phyloP scores from a whole-genome alignment of 441 rosid genomes.

The Euphorbia celastroides region DNA sequence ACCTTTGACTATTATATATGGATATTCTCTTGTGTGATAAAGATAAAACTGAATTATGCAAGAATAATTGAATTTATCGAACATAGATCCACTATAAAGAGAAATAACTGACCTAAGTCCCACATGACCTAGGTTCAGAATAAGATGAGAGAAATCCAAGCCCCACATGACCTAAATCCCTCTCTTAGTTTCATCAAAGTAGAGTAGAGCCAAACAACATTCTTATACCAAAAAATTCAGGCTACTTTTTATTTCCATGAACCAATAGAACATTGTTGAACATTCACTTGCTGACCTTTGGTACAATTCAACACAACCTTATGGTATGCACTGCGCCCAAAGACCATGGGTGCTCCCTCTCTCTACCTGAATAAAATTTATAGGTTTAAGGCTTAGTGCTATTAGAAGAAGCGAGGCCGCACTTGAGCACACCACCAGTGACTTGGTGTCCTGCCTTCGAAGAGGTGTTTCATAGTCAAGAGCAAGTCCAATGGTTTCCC shows the following conservation, averaged over 20 bases:
- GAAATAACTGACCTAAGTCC: not conserved
- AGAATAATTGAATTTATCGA: not conserved
- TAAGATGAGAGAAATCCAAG: not conserved
- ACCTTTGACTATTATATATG: not conserved
- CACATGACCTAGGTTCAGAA: not conserved
- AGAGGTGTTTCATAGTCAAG: too few relatives aligned
- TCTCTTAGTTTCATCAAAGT: not conserved
- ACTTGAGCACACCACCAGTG: too few relatives aligned
- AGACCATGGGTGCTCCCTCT: not conserved
- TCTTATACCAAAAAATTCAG: not conserved
- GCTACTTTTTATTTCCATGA: not conserved
- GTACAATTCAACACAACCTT: not conserved
- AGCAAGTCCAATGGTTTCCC: too few relatives aligned
- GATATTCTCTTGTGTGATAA: not conserved
- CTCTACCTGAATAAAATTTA: not conserved
- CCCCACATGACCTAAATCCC: not conserved
- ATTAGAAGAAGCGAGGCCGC: too few relatives aligned
- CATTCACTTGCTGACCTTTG: not conserved
- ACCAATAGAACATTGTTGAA: not conserved
- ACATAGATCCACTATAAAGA: not conserved
- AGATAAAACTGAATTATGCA: not conserved
- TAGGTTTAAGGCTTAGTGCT: not conserved
- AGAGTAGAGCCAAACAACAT: not conserved
- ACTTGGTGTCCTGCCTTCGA: too few relatives aligned
- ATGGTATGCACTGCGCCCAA: not conserved